These are phyloP conservation scores for Rosellinia necatrix DNA, from an alignment of 2,329 filamentous ascomycete genomes.

Conservation along the genomic window DNA sequence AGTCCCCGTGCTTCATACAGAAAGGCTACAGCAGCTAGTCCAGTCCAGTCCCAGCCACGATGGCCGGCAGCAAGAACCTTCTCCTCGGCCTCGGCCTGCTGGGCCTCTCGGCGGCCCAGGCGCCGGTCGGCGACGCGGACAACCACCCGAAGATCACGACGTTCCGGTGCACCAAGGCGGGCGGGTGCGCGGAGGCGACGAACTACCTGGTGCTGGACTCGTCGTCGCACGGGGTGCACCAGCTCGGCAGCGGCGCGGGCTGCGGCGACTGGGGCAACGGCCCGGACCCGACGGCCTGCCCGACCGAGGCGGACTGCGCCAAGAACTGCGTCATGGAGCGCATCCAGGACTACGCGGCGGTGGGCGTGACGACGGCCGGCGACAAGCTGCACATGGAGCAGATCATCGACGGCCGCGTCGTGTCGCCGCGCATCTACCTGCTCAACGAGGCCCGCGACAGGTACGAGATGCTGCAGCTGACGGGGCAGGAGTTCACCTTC, in stretches of 20 bases:
- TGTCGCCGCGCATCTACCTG: constrained; percentile 59
- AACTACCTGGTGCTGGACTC: constrained; percentile 57
- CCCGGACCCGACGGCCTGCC: constrained; percentile 51
- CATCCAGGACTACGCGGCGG: constrained; percentile 49
- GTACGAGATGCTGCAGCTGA: constrained; percentile 64
- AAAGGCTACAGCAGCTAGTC: neutral
- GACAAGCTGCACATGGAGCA: constrained; percentile 46
- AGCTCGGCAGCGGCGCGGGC: constrained; percentile 39
- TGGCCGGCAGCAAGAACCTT: constrained; percentile 35
- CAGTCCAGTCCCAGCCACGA: too few species aligned
- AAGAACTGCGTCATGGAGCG: constrained; percentile 59
- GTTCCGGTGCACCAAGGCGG: constrained; percentile 54
- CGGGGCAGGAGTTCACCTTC: constrained; percentile 65
- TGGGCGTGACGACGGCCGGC: constrained; percentile 41
- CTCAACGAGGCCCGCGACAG: constrained; percentile 57
- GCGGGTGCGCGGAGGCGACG: constrained; percentile 53
- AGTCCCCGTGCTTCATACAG: neutral
- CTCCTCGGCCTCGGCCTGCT: constrained; percentile 36
- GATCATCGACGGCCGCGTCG: constrained; percentile 39
- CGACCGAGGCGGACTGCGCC: constrained; percentile 53
- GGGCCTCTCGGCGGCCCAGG: constrained; percentile 42
- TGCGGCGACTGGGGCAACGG: constrained; percentile 43
- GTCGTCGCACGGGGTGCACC: constrained; percentile 49
- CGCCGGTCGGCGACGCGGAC: constrained; percentile 45
- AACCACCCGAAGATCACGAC: constrained; percentile 54